Conservation (phyloP, 768 basidiomycete genomes). For the Tephrocybe sp. region DNA sequence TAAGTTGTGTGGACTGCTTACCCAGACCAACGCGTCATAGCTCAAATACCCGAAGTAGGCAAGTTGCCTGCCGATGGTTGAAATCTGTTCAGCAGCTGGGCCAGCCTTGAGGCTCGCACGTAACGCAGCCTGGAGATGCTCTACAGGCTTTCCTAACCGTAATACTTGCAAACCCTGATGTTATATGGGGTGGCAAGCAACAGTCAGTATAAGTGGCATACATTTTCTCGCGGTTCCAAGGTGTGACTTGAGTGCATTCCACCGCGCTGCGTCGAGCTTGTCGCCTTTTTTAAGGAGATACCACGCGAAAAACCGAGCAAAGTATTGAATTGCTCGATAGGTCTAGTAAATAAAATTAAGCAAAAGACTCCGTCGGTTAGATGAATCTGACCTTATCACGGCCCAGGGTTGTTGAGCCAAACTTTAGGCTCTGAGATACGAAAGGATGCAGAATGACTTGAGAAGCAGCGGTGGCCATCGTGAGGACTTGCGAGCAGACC, state of each 20-base stretch:
- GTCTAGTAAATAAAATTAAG: conserved; percentile 44
- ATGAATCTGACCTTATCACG: conserved; percentile 75
- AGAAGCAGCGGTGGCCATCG: conserved; percentile 57
- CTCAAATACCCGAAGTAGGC: conserved; percentile 87
- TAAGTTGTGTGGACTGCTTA: conserved; percentile 37
- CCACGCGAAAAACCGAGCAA: conserved; percentile 88
- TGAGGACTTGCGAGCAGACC: conserved; percentile 8
- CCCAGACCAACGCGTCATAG: conserved; percentile 87
- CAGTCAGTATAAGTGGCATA: conserved; percentile 33
- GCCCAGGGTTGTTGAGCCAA: conserved; percentile 79
- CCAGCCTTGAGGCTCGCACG: conserved; percentile 59
- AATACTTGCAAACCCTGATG: conserved; percentile 56
- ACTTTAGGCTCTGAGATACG: conserved; percentile 73
- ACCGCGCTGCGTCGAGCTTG: conserved; percentile 70
- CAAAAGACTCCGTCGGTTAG: background rate
- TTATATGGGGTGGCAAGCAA: conserved; percentile 6
- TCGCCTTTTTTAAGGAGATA: conserved; percentile 68
- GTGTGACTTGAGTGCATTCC: conserved; percentile 84
- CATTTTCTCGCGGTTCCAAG: conserved; percentile 86
- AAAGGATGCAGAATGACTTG: conserved; percentile 87
- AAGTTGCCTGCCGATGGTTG: conserved; percentile 80
- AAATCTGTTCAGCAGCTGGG: conserved; percentile 68
- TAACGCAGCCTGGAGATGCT: conserved; percentile 90
- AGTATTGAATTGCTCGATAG: conserved; percentile 91
- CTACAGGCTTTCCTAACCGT: conserved; percentile 90